Percentiles rank a stretch among this genome's conserved stretches.
These are phyloP conservation scores for Solanum pimpinellifolium DNA, from an alignment of 257 asterid species.

Conservation along the genomic window DNA sequence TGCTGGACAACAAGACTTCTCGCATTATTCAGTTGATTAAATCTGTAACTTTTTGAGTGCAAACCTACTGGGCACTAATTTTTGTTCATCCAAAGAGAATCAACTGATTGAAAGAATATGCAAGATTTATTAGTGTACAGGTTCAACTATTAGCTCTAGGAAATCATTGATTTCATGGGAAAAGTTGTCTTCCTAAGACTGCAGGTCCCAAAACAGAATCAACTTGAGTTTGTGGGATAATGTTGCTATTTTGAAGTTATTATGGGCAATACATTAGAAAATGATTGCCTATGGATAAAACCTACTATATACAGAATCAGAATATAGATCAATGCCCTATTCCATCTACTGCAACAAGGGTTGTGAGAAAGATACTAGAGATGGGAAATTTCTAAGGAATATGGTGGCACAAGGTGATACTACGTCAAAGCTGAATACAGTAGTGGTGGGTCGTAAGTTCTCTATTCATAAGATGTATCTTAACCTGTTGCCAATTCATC, in stretches of 20 bases:
- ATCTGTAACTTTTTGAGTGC: background rate
- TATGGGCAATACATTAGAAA: background rate
- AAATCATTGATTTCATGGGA: background rate
- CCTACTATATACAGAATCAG: background rate
- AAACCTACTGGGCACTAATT: background rate
- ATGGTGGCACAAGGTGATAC: background rate
- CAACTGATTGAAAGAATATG: background rate
- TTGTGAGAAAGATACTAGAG: background rate
- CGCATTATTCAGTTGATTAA: background rate
- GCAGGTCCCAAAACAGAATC: background rate
- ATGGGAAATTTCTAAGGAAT: background rate
- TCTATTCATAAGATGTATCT: background rate
- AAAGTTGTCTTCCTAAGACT: background rate
- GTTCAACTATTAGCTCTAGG: background rate
- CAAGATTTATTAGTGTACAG: background rate
- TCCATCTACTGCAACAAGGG: background rate
- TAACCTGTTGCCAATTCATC: background rate
- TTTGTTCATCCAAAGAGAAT: background rate
- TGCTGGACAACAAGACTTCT: background rate
- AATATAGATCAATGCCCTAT: background rate
- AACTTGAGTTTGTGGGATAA: background rate
- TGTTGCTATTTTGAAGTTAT: background rate
- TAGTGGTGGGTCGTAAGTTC: background rate
- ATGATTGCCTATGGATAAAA: background rate
- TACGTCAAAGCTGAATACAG: background rate